Percentiles rank a stretch among this genome's conserved stretches.
Conservation (phyloP, 768 basidiomycete genomes). For the Pleurotus citrinopileatus region DNA sequence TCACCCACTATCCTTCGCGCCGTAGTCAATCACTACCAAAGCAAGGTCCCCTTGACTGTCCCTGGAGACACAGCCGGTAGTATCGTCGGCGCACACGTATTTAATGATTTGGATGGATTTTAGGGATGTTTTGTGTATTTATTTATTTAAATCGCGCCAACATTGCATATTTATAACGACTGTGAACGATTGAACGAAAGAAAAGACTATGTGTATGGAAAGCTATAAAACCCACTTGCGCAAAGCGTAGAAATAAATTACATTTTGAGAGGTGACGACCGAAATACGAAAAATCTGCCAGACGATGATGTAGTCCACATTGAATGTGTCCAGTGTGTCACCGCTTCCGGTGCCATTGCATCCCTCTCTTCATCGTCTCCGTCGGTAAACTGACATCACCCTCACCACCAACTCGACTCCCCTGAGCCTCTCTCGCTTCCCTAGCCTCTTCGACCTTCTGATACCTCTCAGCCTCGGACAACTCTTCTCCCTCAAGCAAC, state of each 20-base stretch:
- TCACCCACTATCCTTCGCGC: slow-evolving; percentile 63
- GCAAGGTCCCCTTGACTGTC: slow-evolving; percentile 28
- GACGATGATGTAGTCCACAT: not conserved
- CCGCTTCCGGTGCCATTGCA: slow-evolving; percentile 5
- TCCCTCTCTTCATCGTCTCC: slow-evolving; percentile 2
- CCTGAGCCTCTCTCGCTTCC: slow-evolving; percentile 14
- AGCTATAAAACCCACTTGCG: no score
- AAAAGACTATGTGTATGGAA: no score
- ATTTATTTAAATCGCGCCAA: no score
- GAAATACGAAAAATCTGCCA: not conserved
- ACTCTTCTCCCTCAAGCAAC: slow-evolving; percentile 76
- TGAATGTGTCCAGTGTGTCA: not conserved
- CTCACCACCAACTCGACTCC: slow-evolving; percentile 18
- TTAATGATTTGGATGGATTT: no score
- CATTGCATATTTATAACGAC: no score
- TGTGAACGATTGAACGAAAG: not conserved
- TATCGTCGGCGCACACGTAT: not conserved
- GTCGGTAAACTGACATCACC: not conserved
- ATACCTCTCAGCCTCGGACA: slow-evolving; percentile 52
- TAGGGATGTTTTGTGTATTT: no score
- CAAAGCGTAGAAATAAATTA: no score
- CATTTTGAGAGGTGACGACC: not conserved
- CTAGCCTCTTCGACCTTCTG: slow-evolving; percentile 18
- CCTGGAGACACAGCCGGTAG: not conserved
- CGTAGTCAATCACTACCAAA: slow-evolving; percentile 45